Base-by-base conservation (phyloP, 495 filamentous ascomycete genomes). In the Hypoxylon trugodes region DNA sequence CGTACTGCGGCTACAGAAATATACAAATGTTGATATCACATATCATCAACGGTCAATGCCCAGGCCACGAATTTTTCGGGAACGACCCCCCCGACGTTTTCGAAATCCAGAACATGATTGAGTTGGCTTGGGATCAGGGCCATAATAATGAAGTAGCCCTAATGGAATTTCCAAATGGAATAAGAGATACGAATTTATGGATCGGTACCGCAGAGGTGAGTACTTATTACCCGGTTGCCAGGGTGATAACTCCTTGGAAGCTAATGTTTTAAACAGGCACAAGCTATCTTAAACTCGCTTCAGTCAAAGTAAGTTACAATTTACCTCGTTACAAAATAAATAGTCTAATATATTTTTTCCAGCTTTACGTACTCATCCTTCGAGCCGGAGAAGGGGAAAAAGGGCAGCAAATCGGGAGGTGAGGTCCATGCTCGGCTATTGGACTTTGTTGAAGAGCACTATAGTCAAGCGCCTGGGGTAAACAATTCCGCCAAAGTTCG, bases 1-100 rank as follows among this genome's bases (percentile, higher is more conserved):
- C 92, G 1, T 98, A 98, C 76, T 98, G 95, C 75, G 95, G 95
- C n/a, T 98, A 97, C 69, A 83, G 95, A 7, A 98, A 97, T 72
- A 96, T 97, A 35, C 95, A 98, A 68, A 96, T 97, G 92, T 70
- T 97, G 56, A 77, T 88, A 13, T 93, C 93, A 2, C 94, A 90
- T 71, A 84, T 98, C 28, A 81, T 84, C 43, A 81, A 81, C n/a
- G 25, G 74, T 86, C 6, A 70, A 78, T 35, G 76, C 77, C 75
- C 79, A 12, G 90, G 89, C 3, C 73, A 82, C 60, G 79, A 88
- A 19, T 70, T 78, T 10, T 89, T 97, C 48, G 65, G 79, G 7
- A 75, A 79, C 6, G 77, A 76, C 6, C 77, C 90, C n/a, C 95
- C 95, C 0, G 86, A 87, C 3, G 91, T 98, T 45, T 82, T 97